phyloP scores from a whole-genome alignment of 768 basidiomycete genomes.

The Boletus vermiculosoides region DNA sequence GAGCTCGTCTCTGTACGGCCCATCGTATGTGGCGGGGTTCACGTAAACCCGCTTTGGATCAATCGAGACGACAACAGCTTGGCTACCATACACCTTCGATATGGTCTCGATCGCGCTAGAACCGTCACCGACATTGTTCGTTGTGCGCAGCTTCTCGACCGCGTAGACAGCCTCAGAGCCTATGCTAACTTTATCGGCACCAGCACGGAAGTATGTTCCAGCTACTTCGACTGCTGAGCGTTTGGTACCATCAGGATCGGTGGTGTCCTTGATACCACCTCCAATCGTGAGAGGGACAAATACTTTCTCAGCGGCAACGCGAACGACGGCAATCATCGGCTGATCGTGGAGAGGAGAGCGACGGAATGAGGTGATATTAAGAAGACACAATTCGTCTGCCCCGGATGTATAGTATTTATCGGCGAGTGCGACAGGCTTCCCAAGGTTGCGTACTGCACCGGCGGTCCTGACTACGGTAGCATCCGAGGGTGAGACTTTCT shows the following conservation, averaged over 20 bases:
- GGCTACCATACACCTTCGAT: constrained; percentile 84
- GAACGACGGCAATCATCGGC: constrained; percentile 96
- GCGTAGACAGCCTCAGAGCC: constrained; percentile 95
- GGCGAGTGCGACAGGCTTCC: constrained; percentile 93
- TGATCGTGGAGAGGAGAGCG: constrained; percentile 94
- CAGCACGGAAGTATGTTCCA: constrained; percentile 92
- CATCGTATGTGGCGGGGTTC: constrained; percentile 59
- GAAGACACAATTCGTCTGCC: constrained; percentile 94
- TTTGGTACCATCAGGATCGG: constrained; percentile 92
- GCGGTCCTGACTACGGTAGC: constrained; percentile 44
- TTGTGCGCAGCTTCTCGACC: constrained; percentile 73
- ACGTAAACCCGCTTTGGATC: constrained; percentile 90
- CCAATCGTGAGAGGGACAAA: constrained; percentile 99
- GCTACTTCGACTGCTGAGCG: constrained; percentile 92
- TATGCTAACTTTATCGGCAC: constrained; percentile 98
- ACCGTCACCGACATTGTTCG: constrained; percentile 54
- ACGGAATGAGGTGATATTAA: constrained; percentile 99
- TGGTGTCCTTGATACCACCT: constrained; percentile 93
- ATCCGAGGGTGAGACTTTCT: constrained; percentile 47
- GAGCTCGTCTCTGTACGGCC: constrained; percentile 65
- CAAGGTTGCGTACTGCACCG: constrained; percentile 91
- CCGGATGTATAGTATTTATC: constrained; percentile 81
- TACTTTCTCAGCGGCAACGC: constrained; percentile 81
- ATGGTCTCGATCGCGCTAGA: constrained; percentile 92
- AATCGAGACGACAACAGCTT: constrained; percentile 96